Conservation (phyloP, 345 rosid species). For the Brassica carinata region DNA sequence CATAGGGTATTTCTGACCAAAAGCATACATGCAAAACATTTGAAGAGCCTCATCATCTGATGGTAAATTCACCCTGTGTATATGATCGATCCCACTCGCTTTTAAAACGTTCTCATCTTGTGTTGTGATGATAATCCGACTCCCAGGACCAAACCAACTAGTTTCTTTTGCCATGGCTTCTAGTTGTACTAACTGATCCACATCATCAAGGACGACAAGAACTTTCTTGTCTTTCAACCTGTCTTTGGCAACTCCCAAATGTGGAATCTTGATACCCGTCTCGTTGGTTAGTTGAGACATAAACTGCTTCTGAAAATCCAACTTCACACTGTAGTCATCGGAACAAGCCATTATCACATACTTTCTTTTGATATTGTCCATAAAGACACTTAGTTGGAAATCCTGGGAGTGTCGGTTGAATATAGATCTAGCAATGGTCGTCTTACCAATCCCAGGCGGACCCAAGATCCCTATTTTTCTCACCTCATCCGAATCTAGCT, state of each 20-base stretch:
- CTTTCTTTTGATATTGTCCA: not conserved
- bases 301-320: not conserved
- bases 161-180: not conserved
- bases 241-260: not conserved
- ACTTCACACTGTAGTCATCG: not conserved
- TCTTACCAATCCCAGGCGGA: not conserved
- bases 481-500: not conserved
- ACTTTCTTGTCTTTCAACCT: not conserved
- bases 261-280: not conserved
- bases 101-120: not conserved
- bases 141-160: not conserved
- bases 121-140: not conserved
- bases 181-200: not conserved
- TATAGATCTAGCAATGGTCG: not conserved
- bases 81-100: not conserved
- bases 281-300: not conserved
- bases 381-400: not conserved
- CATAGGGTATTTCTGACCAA: not conserved
- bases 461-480: not conserved
- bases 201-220: conserved; percentile 2
- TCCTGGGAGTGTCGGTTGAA: not conserved
- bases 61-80: not conserved
- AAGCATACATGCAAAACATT: not conserved
- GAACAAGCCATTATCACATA: not conserved
- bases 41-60: not conserved